These are phyloP conservation scores for Fusarium sp. DNA, from an alignment of 2,329 filamentous ascomycete species.

Conservation along the genomic window DNA sequence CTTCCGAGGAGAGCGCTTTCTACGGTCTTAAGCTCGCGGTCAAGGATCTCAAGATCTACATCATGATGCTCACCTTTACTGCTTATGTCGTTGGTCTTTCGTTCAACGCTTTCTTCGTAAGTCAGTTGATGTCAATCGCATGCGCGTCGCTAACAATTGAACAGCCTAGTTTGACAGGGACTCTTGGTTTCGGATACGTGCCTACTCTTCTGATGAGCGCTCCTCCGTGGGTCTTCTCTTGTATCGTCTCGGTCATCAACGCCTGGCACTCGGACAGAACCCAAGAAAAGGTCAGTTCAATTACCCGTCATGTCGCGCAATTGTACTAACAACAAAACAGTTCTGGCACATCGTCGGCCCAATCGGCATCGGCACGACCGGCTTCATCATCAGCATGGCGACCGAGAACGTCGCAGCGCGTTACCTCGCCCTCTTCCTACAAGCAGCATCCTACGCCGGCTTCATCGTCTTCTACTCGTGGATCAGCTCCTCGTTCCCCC, in stretches of 20 bases:
- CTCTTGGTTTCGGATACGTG: slow-evolving; percentile 62
- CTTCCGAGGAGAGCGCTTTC: slow-evolving; percentile 58
- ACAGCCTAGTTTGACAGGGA: slow-evolving; percentile 58
- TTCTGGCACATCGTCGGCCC: slow-evolving; percentile 68
- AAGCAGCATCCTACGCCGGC: slow-evolving; percentile 65
- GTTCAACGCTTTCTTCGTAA: slow-evolving; percentile 66
- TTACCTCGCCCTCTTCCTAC: slow-evolving; percentile 69
- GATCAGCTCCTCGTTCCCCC: slow-evolving; percentile 66
- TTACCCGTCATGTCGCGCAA: background rate
- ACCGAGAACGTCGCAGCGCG: slow-evolving; percentile 65
- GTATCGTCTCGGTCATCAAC: slow-evolving; percentile 63
- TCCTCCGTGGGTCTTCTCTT: slow-evolving; percentile 68
- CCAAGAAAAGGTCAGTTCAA: slow-evolving; percentile 58
- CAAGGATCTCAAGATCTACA: slow-evolving; percentile 69
- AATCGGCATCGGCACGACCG: slow-evolving; percentile 61
- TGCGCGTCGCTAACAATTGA: background rate
- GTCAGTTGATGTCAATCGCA: background rate
- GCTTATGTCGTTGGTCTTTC: slow-evolving; percentile 68
- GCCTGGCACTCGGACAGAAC: slow-evolving; percentile 66
- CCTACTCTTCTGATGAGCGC: slow-evolving; percentile 65
- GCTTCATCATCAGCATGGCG: slow-evolving; percentile 69
- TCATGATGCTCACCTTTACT: slow-evolving; percentile 70
- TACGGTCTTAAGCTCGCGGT: slow-evolving; percentile 66
- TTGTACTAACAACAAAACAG: slow-evolving; percentile 41
- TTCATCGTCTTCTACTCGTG: slow-evolving; percentile 68